Evolutionary conservation across 345 rosid genomes (phyloP), one percentile per base, ranked within the genome.

Genomic region (Mercurialis annua): DNA sequence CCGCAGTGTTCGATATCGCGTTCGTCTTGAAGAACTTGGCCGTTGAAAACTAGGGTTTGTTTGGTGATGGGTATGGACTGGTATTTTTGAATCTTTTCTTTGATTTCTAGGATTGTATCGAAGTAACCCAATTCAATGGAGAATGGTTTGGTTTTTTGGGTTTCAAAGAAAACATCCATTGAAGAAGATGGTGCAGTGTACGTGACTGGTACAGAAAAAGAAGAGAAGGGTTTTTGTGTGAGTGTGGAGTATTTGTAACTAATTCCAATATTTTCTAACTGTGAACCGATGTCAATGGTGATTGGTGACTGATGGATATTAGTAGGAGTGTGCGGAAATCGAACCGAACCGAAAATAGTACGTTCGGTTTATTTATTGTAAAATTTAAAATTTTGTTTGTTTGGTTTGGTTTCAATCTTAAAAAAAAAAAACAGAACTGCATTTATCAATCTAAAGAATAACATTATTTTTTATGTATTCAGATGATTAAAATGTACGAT

Each of bases 111-210:
- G 18, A 92, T 85, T 0, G 93, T 83, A 47, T 92, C 98, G 12
- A 79, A 87, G 80, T 71, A 90, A 36, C 97, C 89, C 29, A 90
- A 67, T 84, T 90, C 96, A 63, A 92, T 86, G 71, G 86, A 72
- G 83, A 92, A 88, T 16, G 81, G 69, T 58, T 65, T 67, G 53
- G 89, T 90, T 64, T 71, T 66, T 26, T 77, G 85, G 24, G 80
- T 68, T 46, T 88, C 90, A 55, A 88, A 83, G 80, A 83, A 71
- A 33, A 92, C 85, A 74, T 88, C 92, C 92, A 88, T 88, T 20
- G 66, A 27, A 11, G 38, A 38, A 18, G 53, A 17, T 52, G 36
- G 34, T 20, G 30, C 48, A 9, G 2, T 4, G 21, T 55, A 30
- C 11, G 29, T n/a, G 29, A 16, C 14, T 26, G n/a, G n/a, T n/a